Percentiles rank a stretch among this genome's conserved stretches.
These are phyloP conservation scores for Moricandia moricandioides DNA, from an alignment of 345 rosid genomes.

Conservation along the genomic window DNA sequence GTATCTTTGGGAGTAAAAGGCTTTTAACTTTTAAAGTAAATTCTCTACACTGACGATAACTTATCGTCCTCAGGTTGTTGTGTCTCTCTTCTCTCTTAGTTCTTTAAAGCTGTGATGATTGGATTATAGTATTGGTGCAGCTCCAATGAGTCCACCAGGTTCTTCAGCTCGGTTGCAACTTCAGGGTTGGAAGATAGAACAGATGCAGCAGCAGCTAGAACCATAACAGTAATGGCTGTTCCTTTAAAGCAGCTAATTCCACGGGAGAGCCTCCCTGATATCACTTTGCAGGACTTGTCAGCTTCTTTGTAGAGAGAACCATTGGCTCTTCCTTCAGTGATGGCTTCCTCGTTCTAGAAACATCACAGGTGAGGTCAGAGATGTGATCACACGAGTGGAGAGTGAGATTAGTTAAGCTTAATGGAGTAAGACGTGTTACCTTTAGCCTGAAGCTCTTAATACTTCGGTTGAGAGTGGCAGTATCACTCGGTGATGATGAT, in stretches of 20 bases:
- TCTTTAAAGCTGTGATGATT: constrained; percentile 25
- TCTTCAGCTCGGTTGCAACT: constrained; percentile 27
- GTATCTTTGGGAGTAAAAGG: constrained; percentile 28
- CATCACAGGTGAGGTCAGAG: neutral
- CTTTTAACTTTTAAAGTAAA: constrained; percentile 18
- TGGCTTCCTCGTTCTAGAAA: neutral
- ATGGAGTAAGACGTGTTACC: constrained; percentile 38
- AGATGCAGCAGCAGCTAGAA: constrained; percentile 37
- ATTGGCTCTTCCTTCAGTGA: constrained; percentile 27
- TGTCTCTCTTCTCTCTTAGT: constrained; percentile 3
- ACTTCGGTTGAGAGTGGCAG: constrained; percentile 46
- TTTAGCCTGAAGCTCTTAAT: constrained; percentile 54
- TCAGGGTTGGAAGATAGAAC: constrained; percentile 29
- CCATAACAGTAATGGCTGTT: constrained; percentile 37
- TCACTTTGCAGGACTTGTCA: constrained; percentile 47
- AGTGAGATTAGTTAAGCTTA: neutral
- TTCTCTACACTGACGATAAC: constrained; percentile 29
- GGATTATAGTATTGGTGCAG: constrained; percentile 8
- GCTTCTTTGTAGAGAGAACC: constrained; percentile 39
- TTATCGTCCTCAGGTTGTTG: constrained; percentile 6
- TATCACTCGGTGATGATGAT: constrained; percentile 42
- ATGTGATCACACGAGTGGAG: neutral
- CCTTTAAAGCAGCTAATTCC: constrained; percentile 33
- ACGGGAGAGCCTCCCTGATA: constrained; percentile 33
- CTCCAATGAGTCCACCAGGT: constrained; percentile 17